phyloP scores from a whole-genome alignment of 352 stramenopile species.

The Pythium rhizo-oryzae region DNA sequence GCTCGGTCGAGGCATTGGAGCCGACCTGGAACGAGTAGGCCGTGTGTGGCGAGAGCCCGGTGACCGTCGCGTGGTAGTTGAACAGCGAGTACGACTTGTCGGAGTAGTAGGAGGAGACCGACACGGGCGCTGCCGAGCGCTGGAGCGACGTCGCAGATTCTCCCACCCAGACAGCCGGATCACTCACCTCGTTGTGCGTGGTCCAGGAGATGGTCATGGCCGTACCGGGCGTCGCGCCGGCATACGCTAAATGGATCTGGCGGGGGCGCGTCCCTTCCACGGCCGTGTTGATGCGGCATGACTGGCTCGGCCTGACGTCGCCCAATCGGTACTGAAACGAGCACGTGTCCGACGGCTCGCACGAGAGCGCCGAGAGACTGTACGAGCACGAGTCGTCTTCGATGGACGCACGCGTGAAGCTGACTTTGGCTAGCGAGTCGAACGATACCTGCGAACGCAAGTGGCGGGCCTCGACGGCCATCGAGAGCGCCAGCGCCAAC shows the following conservation, averaged over 20 bases:
- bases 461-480: not conserved
- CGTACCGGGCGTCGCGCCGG: conserved; percentile 37
- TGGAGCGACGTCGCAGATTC: conserved; percentile 14
- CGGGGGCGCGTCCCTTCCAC: conserved; percentile 26
- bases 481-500: not conserved
- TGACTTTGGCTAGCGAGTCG: not conserved
- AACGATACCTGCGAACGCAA: not conserved
- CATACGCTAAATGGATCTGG: conserved; percentile 57
- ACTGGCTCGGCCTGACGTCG: conserved; percentile 28
- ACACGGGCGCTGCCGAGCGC: conserved; percentile 23
- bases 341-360: conserved; percentile 17
- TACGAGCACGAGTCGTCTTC: conserved; percentile 12
- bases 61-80: conserved; percentile 48
- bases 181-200: conserved; percentile 32
- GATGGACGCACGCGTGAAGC: conserved; percentile 4
- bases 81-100: conserved; percentile 49
- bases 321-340: conserved; percentile 21
- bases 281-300: conserved; percentile 22
- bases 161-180: conserved; percentile 49
- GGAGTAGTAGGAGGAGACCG: conserved; percentile 38
- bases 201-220: conserved; percentile 54
- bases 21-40: conserved; percentile 47
- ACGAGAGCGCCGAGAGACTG: conserved; percentile 10
- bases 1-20: conserved; percentile 4
- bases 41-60: conserved; percentile 36